Percentiles rank a stretch among this genome's conserved stretches.
These are phyloP conservation scores for Corallochytrium limacisporum DNA, from an alignment of 78 protist genomes.

Conservation along the genomic window DNA sequence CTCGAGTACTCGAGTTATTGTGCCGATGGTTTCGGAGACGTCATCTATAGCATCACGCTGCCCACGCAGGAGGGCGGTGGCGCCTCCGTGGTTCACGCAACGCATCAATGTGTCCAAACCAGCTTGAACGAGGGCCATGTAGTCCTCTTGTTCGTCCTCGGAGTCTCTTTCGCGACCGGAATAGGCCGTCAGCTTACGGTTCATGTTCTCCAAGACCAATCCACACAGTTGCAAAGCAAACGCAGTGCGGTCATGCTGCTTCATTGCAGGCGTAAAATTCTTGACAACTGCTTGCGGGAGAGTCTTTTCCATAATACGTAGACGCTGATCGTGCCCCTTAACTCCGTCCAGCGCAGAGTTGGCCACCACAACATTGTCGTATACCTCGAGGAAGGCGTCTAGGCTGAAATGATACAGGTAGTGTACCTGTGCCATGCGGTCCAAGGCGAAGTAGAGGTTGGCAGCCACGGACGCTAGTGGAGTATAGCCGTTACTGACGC, in stretches of 20 bases:
- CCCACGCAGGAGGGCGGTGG: no score
- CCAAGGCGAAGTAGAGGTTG: slow-evolving; percentile 68
- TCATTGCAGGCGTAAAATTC: slow-evolving; percentile 41
- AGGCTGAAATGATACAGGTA: slow-evolving; percentile 82
- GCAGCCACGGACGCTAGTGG: slow-evolving; percentile 58
- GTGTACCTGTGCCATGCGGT: slow-evolving; percentile 57
- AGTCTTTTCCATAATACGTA: slow-evolving; percentile 21
- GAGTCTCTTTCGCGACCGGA: no score
- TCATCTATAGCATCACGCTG: no score
- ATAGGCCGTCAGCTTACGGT: no score
- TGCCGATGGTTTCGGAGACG: no score
- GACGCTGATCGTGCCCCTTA: slow-evolving; percentile 48
- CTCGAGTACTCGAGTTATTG: no score
- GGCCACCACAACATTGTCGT: slow-evolving; percentile 37
- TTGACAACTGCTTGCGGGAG: slow-evolving; percentile 23
- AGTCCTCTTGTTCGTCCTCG: no score
- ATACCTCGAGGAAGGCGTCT: slow-evolving; percentile 61
- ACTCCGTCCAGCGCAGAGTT: slow-evolving; percentile 17
- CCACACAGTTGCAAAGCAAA: no score
- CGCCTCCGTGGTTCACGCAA: no score
- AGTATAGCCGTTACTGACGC: slow-evolving; percentile 39
- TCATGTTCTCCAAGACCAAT: no score
- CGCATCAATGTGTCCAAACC: no score
- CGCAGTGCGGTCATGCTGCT: slow-evolving; percentile 56
- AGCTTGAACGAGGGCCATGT: no score